Evolutionary conservation across 176 grass and related monocot species (phyloP), one percentile per base, ranked within the genome.

Genomic region (Microstegium vimineum): DNA sequence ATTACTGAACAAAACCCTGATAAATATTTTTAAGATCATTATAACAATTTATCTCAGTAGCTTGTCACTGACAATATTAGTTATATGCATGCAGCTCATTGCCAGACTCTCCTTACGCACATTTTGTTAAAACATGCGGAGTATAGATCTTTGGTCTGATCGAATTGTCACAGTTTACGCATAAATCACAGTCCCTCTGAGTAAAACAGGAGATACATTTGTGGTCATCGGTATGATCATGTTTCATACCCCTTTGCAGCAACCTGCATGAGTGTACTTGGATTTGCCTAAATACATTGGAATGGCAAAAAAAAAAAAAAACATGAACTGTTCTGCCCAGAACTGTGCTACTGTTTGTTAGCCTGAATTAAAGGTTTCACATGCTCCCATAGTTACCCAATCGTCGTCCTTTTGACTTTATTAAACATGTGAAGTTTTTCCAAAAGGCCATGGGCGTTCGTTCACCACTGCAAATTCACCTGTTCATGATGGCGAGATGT

Each of bases 231-330:
- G 12, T 46, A 60, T 26, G 22, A 66, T 14, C 35, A 57, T 82
- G 51, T 66, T 78, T 37, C 57, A 60, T 71, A 43, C 65, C 77
- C n/a, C 42, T 47, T 66, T 77, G 54, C 37, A 76, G 27, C 54
- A 63, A 62, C 11, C 23, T 65, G 40, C 56, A 85, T 9, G 12
- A 42, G 34, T 71, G 1, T 28, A 73, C 28, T 73, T 78, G 73
- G 13, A 16, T 20, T 17, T 76, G 46, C 31, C 56, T 62, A 77
- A 45, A 77, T 62, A 82, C 70, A 77, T 13, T 36, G 23, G 43
- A 85, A 64, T 62, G 47, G 40, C 56, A 85, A 76, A 34, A 81
- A 75, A 81, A 81, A 75, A 81, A 54, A 25, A 77, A 81, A 81
- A 75, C 42, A 85, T 1, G 22, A 66, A 73, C 78, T 72, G 42